Evolutionary conservation across 1,284 basidiomycete species (phyloP).

Genomic region (Ustilago lituana): DNA sequence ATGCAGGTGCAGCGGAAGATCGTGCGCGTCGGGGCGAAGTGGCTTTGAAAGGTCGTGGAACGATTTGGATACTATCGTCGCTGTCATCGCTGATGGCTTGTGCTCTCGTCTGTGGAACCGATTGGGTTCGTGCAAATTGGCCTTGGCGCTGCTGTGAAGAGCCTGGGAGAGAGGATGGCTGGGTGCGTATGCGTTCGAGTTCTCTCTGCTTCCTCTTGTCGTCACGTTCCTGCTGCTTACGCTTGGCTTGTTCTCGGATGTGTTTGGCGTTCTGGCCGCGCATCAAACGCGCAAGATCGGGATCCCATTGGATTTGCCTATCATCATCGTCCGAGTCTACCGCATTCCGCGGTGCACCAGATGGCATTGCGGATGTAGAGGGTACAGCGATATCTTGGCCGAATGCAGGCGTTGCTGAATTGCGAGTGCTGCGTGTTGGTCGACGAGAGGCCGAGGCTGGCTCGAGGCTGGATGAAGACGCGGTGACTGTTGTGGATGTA

Average conservation of each 20-base stretch:
- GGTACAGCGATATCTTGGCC: conserved; percentile 3
- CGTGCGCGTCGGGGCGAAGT: conserved; percentile 6
- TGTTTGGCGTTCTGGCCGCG: conserved; percentile 44
- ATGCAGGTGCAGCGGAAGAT: conserved; percentile 2
- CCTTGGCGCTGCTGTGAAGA: conserved; percentile 7
- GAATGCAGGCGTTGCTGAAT: conserved; percentile 16
- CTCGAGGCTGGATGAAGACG: background rate
- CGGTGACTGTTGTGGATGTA: background rate
- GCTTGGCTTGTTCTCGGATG: conserved; percentile 48
- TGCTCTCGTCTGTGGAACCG: conserved; percentile 11
- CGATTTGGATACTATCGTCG: conserved; percentile 27
- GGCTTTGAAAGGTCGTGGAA: conserved; percentile 6
- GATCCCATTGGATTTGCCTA: conserved; percentile 41
- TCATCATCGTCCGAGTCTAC: conserved; percentile 4
- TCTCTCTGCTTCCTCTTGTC: conserved; percentile 18
- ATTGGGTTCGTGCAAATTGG: conserved; percentile 11
- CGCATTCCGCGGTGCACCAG: background rate
- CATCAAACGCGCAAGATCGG: conserved; percentile 50
- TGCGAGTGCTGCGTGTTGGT: conserved; percentile 9
- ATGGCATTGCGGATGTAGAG: background rate
- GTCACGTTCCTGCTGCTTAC: conserved; percentile 28
- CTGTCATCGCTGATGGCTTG: conserved; percentile 8
- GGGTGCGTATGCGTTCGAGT: conserved; percentile 13
- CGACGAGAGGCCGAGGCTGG: background rate
- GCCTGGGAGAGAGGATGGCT: conserved; percentile 3